Conservation (phyloP, 176 grass and related monocot genomes). For the barley (Hordeum vulgare) region DNA sequence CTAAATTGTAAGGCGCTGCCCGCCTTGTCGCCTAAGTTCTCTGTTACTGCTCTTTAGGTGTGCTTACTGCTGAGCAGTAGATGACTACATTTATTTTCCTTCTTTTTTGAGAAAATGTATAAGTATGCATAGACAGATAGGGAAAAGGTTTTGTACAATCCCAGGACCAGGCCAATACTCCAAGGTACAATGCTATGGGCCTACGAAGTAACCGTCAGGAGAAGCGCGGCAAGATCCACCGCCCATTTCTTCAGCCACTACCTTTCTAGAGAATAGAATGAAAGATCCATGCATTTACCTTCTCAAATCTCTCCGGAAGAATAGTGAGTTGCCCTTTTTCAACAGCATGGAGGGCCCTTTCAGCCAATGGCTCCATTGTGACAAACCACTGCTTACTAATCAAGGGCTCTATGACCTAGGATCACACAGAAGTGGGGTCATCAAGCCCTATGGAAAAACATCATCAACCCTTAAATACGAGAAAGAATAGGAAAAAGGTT, state of each 20-base stretch:
- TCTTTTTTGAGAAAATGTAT: not conserved
- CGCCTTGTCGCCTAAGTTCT: not conserved
- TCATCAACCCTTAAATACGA: constrained; percentile 8
- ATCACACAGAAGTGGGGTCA: constrained; percentile 31
- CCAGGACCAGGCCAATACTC: not conserved
- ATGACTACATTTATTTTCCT: not conserved
- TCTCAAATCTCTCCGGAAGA: constrained; percentile 97
- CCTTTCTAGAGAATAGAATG: not conserved
- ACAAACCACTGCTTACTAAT: constrained; percentile 99
- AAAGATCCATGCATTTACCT: constrained; percentile 53
- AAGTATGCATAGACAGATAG: not conserved
- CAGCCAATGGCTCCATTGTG: constrained; percentile 87
- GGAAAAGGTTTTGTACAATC: not conserved
- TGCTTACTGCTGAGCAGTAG: not conserved
- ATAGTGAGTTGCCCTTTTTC: constrained; percentile 82
- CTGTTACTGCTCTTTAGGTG: not conserved
- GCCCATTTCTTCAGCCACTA: not conserved
- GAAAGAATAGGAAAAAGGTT: constrained; percentile 36
- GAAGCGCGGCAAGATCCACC: not conserved
- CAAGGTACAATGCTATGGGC: too few species aligned
- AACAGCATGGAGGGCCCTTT: constrained; percentile 85
- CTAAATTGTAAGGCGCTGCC: too few species aligned
- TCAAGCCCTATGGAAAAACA: constrained; percentile 16
- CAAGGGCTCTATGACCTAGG: constrained; percentile 89
- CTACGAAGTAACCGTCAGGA: not conserved